A percentile compares a stretch with the other conserved stretches of the same genome.
phyloP scores from a whole-genome alignment of 306 rosid species.

The Dryas octopetala region DNA sequence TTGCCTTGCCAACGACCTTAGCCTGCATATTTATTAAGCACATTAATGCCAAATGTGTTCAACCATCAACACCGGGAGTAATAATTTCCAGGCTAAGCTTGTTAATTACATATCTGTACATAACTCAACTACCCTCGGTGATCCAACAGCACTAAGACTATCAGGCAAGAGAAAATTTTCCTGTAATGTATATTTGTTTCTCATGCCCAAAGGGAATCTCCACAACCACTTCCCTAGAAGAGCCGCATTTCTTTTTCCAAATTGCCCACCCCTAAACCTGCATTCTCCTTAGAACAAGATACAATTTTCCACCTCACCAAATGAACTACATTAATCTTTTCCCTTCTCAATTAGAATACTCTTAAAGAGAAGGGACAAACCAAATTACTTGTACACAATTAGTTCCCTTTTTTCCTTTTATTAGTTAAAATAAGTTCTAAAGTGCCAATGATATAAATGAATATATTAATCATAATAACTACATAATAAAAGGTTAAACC shows the following conservation, averaged over 20 bases:
- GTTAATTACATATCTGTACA: background rate
- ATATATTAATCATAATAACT: background rate
- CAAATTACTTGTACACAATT: background rate
- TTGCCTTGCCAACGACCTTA: constrained; percentile 68
- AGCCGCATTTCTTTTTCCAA: background rate
- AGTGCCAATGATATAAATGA: background rate
- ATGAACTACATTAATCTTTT: background rate
- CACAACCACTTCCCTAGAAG: background rate
- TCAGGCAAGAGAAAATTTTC: too few species aligned
- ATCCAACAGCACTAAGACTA: background rate
- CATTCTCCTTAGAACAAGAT: background rate
- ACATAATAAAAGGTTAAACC: constrained; percentile 38
- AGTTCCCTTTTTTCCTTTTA: background rate
- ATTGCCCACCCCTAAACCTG: background rate
- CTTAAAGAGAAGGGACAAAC: background rate
- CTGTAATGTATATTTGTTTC: too few species aligned
- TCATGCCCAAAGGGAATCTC: background rate
- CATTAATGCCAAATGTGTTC: constrained; percentile 19
- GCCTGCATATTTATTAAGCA: constrained; percentile 44
- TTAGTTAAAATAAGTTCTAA: background rate
- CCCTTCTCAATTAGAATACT: background rate
- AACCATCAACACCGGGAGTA: background rate
- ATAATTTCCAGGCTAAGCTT: background rate
- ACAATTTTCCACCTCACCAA: background rate
- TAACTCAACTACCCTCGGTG: background rate